A percentile compares a stretch with the other conserved stretches of the same genome.
Conservation (phyloP, 331 rosid species). For the Telfairia occidentalis region DNA sequence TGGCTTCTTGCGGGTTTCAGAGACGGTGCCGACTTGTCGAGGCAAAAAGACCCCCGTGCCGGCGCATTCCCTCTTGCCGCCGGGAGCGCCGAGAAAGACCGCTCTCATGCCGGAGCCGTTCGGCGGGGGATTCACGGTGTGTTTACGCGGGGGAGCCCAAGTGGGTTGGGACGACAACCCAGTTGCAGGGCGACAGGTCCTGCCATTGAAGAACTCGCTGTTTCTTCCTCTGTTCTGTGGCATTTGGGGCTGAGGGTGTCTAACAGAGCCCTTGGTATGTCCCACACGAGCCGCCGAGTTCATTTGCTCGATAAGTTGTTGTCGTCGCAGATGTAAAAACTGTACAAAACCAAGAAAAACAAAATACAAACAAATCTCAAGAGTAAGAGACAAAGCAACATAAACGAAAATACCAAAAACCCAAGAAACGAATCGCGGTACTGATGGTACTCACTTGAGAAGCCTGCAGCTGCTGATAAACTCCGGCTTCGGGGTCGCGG, state of each 20-base stretch:
- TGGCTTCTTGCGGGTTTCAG: constrained; percentile 25
- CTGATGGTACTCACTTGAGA: constrained; percentile 28
- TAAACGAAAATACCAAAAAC: not conserved
- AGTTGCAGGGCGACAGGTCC: constrained; percentile 26
- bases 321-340: constrained; percentile 48
- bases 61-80: constrained; percentile 37
- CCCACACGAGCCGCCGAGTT: constrained; percentile 20
- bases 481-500: constrained; percentile 21
- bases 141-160: constrained; percentile 65
- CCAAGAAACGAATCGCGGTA: not conserved
- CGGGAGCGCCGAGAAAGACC: constrained; percentile 35
- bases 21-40: constrained; percentile 32
- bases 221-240: constrained; percentile 23
- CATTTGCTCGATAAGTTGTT: constrained; percentile 43
- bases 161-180: constrained; percentile 35
- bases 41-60: constrained; percentile 95
- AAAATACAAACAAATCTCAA: too few relatives aligned
- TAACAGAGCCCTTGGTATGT: constrained; percentile 16
- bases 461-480: constrained; percentile 32
- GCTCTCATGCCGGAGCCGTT: constrained; percentile 49
- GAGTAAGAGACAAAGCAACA: not conserved
- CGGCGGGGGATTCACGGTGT: constrained; percentile 17
- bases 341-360: constrained; percentile 3
- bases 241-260: constrained; percentile 20
- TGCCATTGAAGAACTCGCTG: constrained; percentile 15